Conservation (phyloP, 805 yeast genomes). For the Yarrowia sp. region DNA sequence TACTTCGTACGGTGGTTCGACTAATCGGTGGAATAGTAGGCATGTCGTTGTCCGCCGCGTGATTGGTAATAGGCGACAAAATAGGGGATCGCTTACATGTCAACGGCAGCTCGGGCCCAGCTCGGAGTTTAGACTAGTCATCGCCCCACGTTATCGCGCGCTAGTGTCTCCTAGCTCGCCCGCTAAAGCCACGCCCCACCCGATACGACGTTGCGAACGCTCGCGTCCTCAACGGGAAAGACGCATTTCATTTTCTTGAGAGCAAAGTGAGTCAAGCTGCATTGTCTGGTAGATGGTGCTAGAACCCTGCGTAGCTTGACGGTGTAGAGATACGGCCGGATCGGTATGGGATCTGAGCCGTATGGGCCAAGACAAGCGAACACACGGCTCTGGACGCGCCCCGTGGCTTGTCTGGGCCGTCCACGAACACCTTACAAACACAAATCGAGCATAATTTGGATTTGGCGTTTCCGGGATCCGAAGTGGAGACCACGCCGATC, state of each 20-base stretch:
- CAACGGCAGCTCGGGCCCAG: no score
- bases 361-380: no score
- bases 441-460: background rate
- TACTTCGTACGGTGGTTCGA: no score
- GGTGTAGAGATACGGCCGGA: background rate
- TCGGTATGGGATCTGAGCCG: no score
- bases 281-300: background rate
- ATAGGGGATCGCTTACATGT: no score
- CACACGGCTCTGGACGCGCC: no score
- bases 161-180: no score
- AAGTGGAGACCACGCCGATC: conserved; percentile 29
- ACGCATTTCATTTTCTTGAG: conserved; percentile 22
- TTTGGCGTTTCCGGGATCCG: conserved; percentile 23
- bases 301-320: conserved; percentile 14
- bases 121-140: no score
- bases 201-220: conserved; percentile 14
- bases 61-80: no score
- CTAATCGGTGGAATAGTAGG: no score
- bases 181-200: background rate
- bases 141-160: no score
- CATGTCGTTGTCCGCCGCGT: no score
- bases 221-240: conserved; percentile 11
- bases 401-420: background rate
- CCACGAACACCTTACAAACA: background rate
- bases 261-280: conserved; percentile 30